Evolutionary conservation across 441 rosid species (phyloP), one percentile per base, ranked within the genome.

Genomic region (Erodium moschatum): DNA sequence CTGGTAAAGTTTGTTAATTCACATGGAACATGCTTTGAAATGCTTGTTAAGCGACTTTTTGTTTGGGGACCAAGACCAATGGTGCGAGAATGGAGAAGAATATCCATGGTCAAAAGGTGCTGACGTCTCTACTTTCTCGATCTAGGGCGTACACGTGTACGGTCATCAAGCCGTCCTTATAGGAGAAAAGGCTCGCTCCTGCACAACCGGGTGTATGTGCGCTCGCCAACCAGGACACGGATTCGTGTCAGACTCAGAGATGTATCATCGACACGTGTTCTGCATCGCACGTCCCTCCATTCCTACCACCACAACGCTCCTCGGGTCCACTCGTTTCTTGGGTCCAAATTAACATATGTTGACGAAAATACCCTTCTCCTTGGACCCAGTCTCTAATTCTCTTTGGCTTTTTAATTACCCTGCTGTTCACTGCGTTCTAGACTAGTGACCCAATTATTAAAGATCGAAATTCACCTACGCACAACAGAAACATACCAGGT

Each of bases 341-440:
- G 40, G 40, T 35, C 40, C 40, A 81, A 72, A 81, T 73, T 70
- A 68, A 74, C 73, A 20, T 5, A 15, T 16, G 24, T 44, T 67
- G 69, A 74, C 79, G 0, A 1, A 60, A 60, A 60, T 60, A 21
- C 64, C 71, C 70, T 20, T 75, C 48, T 75, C 80, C 80, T 67
- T 74, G 12, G 52, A 46, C 52, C 52, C 52, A 13, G 15, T 3
- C 52, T 3, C 15, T 12, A 11, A 0, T 11, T 46, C n/a, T 46
- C 6, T 35, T 35, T 5, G 40, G 40, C 9, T 35, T 2, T 35
- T 35, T 35, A 35, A 35, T 35, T 35, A 35, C 40, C 40, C 31
- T 29, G 31, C 3, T 3, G 31, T 6, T 35, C 40, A 35, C 40
- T 35, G 31, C 31, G 31, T 29, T 29, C 31, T 29, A 29, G 2